A percentile compares a stretch with the other conserved stretches of the same genome.
These are phyloP conservation scores for Monilinia vaccinii-corymbosi DNA, from an alignment of 2,329 filamentous ascomycete genomes.

Conservation along the genomic window DNA sequence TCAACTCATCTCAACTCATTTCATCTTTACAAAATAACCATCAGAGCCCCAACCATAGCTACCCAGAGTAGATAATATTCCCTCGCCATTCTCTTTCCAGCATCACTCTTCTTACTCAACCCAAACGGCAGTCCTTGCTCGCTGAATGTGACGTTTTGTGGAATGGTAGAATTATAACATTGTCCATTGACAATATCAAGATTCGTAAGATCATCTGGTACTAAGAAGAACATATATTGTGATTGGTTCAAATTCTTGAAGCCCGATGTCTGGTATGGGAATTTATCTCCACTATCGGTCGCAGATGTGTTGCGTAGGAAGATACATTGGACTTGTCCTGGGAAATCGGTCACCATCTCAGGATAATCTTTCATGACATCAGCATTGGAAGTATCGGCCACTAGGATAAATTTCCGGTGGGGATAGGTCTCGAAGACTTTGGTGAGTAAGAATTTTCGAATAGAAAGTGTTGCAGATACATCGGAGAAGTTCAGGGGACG, in stretches of 20 bases:
- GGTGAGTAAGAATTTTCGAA: constrained; percentile 59
- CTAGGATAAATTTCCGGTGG: constrained; percentile 62
- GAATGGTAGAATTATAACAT: constrained; percentile 55
- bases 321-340: constrained; percentile 67
- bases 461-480: constrained; percentile 58
- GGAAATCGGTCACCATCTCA: constrained; percentile 54
- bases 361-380: constrained; percentile 64
- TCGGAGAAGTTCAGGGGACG: constrained; percentile 75
- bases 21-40: not conserved
- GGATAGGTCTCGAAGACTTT: constrained; percentile 71
- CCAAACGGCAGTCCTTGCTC: constrained; percentile 49
- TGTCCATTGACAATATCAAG: constrained; percentile 60
- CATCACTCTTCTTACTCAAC: constrained; percentile 23
- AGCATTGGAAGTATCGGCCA: constrained; percentile 68
- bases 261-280: constrained; percentile 66
- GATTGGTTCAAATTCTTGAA: constrained; percentile 59
- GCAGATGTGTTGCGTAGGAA: constrained; percentile 65
- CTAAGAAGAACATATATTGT: constrained; percentile 72
- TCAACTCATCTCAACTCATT: not conserved
- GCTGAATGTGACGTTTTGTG: constrained; percentile 64
- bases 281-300: constrained; percentile 57
- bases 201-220: constrained; percentile 57
- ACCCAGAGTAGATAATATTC: not conserved
- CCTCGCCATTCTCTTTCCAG: not conserved
- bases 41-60: not conserved